A percentile compares a stretch with the other conserved stretches of the same genome.
Conservation (phyloP, 116 monocot species). For the Iris pallida region DNA sequence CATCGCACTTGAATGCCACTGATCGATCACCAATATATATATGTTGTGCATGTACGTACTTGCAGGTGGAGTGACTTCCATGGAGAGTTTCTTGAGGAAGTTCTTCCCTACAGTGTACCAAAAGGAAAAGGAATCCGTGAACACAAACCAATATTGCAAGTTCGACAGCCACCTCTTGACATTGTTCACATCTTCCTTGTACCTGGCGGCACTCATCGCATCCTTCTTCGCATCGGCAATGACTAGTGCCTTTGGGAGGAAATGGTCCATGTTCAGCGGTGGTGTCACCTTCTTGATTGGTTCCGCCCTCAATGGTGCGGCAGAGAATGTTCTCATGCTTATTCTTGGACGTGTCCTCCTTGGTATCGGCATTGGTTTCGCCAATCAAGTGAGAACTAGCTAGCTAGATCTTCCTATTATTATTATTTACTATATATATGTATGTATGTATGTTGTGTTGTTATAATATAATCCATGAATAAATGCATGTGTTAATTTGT, state of each 20-base stretch:
- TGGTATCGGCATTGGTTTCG: conserved; percentile 33
- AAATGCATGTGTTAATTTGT: too few relatives aligned
- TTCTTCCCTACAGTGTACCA: conserved; percentile 12
- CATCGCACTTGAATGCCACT: too few relatives aligned
- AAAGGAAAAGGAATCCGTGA: background rate
- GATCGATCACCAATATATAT: too few relatives aligned
- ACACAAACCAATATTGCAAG: conserved; percentile 42
- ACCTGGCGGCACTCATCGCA: conserved; percentile 34
- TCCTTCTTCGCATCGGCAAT: conserved; percentile 27
- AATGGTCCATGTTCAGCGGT: conserved; percentile 42
- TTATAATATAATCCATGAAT: too few relatives aligned
- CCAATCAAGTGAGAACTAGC: background rate
- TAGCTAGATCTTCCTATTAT: too few relatives aligned
- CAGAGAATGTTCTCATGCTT: conserved; percentile 22
- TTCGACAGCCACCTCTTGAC: conserved; percentile 35
- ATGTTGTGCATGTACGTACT: background rate
- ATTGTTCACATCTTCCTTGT: conserved; percentile 36
- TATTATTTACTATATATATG: too few relatives aligned
- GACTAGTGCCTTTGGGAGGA: conserved; percentile 26
- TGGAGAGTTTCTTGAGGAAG: conserved; percentile 3
- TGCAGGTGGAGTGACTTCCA: conserved; percentile 7
- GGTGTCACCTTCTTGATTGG: conserved; percentile 35
- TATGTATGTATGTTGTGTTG: too few relatives aligned
- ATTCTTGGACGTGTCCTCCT: conserved; percentile 38
- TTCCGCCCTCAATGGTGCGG: conserved; percentile 23